These are phyloP conservation scores for Takashimella koratensis DNA, from an alignment of 1,284 basidiomycete genomes.

Conservation along the genomic window DNA sequence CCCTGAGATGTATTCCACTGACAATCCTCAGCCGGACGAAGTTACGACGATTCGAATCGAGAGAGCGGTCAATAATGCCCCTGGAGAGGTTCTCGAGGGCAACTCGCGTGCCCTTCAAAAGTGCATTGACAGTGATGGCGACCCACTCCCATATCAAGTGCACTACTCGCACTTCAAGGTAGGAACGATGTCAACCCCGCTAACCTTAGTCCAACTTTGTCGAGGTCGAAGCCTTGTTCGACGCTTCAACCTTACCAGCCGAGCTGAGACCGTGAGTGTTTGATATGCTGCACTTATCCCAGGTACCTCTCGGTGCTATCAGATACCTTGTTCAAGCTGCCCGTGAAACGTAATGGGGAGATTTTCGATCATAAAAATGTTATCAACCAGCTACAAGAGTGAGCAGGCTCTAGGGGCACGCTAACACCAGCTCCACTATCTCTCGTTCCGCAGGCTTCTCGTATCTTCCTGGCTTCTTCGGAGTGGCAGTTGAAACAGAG, in stretches of 20 bases:
- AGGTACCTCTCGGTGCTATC: too few species aligned
- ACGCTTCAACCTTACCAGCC: slow-evolving; percentile 65
- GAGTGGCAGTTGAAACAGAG: slow-evolving; percentile 81
- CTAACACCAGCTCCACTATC: too few species aligned
- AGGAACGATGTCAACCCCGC: too few species aligned
- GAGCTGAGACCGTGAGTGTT: slow-evolving; percentile 70
- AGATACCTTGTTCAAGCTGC: too few species aligned
- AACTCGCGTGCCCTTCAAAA: slow-evolving; percentile 54
- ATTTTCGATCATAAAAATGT: slow-evolving; percentile 81
- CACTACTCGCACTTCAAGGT: slow-evolving; percentile 87
- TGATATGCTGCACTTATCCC: too few species aligned
- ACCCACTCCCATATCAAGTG: slow-evolving; percentile 76
- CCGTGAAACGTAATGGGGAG: too few species aligned
- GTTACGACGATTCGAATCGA: slow-evolving; percentile 95
- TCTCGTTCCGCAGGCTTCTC: too few species aligned
- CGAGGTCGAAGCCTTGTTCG: slow-evolving; percentile 72
- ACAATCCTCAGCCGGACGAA: slow-evolving; percentile 64
- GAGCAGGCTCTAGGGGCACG: slow-evolving; percentile 44
- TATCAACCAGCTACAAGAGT: slow-evolving; percentile 75
- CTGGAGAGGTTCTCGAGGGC: slow-evolving; percentile 16
- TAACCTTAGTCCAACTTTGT: slow-evolving; percentile 97
- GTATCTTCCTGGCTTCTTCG: too few species aligned
- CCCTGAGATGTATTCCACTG: slow-evolving; percentile 68
- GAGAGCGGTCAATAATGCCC: slow-evolving; percentile 51
- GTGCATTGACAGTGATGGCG: slow-evolving; percentile 68